A percentile compares a stretch with the other conserved stretches of the same genome.
Conservation (phyloP, 768 basidiomycete species). For the Agaricus blazei region DNA sequence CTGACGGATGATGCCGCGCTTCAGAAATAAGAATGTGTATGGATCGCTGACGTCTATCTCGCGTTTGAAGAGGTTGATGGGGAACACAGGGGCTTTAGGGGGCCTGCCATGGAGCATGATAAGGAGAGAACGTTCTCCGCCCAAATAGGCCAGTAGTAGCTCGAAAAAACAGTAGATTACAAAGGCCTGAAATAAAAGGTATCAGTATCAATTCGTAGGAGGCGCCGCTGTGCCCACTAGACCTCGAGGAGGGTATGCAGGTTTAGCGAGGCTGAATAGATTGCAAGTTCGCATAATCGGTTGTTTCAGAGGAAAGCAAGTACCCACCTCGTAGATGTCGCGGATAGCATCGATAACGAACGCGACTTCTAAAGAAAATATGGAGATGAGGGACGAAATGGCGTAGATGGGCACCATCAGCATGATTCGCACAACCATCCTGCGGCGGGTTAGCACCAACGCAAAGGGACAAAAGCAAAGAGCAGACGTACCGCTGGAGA, state of each 20-base stretch:
- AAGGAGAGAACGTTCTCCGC: constrained; percentile 90
- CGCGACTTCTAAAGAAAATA: constrained; percentile 91
- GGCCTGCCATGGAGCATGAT: constrained; percentile 89
- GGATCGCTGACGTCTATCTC: constrained; percentile 96
- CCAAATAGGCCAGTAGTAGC: constrained; percentile 76
- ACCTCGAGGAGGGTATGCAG: not conserved
- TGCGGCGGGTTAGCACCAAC: constrained; percentile 18
- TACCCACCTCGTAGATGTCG: constrained; percentile 89
- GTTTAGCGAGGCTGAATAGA: not conserved
- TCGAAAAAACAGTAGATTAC: constrained; percentile 93
- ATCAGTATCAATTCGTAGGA: constrained; percentile 4
- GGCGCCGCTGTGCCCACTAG: not conserved
- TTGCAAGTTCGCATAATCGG: not conserved
- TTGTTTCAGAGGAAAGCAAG: not conserved
- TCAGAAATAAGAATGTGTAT: constrained; percentile 88
- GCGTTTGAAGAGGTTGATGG: constrained; percentile 72
- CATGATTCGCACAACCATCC: constrained; percentile 95
- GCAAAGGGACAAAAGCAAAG: not conserved
- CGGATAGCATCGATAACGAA: constrained; percentile 94
- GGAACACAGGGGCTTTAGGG: constrained; percentile 84
- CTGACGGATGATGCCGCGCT: constrained; percentile 90
- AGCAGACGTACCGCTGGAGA: constrained; percentile 58
- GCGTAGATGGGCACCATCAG: constrained; percentile 95
- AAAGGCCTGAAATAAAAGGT: constrained; percentile 56
- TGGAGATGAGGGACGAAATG: constrained; percentile 83